A percentile compares a stretch with the other conserved stretches of the same genome.
These are phyloP conservation scores for Flaveria sonorensis DNA, from an alignment of 129 eudicot genomes.

Conservation along the genomic window DNA sequence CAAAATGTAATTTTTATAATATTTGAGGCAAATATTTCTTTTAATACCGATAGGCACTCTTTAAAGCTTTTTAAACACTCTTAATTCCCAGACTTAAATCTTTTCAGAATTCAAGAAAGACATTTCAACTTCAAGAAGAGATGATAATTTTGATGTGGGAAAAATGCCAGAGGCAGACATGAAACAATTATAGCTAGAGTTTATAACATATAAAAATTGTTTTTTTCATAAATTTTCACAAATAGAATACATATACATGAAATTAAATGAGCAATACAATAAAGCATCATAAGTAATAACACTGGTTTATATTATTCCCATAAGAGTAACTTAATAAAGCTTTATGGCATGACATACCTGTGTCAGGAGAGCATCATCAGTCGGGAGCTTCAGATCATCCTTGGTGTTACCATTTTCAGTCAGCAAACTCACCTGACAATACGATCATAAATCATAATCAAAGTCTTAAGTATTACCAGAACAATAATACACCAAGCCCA, in stretches of 20 bases:
- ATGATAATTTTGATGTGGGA: not conserved
- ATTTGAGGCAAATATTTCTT: not conserved
- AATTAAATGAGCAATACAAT: not conserved
- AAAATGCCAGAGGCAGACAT: too few species aligned
- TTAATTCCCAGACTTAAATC: not conserved
- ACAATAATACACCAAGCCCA: not conserved
- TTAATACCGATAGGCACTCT: not conserved
- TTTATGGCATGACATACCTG: conserved; percentile 22
- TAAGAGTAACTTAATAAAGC: not conserved
- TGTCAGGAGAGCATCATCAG: conserved; percentile 36
- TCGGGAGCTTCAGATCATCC: conserved; percentile 41
- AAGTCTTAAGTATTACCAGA: not conserved
- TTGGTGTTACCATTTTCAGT: conserved; percentile 40
- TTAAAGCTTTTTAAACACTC: not conserved
- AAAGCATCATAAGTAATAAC: not conserved
- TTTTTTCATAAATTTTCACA: not conserved
- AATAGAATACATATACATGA: not conserved
- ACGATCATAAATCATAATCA: not conserved
- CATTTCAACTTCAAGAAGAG: not conserved
- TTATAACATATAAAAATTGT: not conserved
- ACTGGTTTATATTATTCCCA: not conserved
- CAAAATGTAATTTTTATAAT: not conserved
- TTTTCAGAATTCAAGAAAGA: not conserved
- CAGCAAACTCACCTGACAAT: conserved; percentile 31
- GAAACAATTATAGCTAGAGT: not conserved